Evolutionary conservation across 768 basidiomycete genomes (phyloP).

Genomic region (Agaricus sinodeliciosus): DNA sequence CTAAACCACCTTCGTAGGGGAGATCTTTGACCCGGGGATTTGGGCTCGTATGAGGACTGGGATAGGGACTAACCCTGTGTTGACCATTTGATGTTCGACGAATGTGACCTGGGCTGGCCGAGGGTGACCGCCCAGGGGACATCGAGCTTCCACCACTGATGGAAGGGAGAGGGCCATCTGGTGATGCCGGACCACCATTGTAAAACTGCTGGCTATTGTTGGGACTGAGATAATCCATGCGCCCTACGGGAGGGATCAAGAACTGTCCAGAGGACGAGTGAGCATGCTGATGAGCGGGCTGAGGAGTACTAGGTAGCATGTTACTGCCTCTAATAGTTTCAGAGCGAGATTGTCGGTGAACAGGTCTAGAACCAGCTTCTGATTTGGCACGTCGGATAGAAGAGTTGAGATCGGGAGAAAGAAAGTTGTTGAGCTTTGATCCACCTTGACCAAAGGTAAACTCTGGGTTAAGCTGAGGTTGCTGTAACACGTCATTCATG

Average conservation of each 20-base stretch:
- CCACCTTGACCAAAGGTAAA: conserved; percentile 25
- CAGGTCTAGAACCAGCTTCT: conserved; percentile 31
- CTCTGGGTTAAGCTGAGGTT: conserved; percentile 10
- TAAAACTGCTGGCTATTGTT: conserved; percentile 12
- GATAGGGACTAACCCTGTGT: conserved; percentile 55
- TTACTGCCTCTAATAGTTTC: conserved; percentile 44
- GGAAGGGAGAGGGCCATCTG: conserved; percentile 16
- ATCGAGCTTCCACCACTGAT: conserved; percentile 12
- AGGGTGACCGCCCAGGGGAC: conserved; percentile 11
- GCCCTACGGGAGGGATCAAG: conserved; percentile 12
- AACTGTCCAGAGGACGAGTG: conserved; percentile 11
- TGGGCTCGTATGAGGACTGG: conserved; percentile 62
- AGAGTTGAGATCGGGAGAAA: conserved; percentile 23
- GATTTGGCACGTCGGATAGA: conserved; percentile 47
- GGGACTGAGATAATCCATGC: conserved; percentile 14
- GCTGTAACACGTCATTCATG: conserved; percentile 33
- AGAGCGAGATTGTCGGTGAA: conserved; percentile 49
- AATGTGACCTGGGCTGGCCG: conserved; percentile 24
- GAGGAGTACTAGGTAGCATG: neutral
- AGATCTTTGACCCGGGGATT: conserved; percentile 46
- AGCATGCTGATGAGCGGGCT: conserved; percentile 7
- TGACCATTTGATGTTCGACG: conserved; percentile 30
- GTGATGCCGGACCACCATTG: neutral
- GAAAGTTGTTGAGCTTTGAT: conserved; percentile 18
- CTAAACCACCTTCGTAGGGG: conserved; percentile 19